These are phyloP conservation scores for Lizanozyma gosingica DNA, from an alignment of 1,139 yeast species.

Conservation along the genomic window DNA sequence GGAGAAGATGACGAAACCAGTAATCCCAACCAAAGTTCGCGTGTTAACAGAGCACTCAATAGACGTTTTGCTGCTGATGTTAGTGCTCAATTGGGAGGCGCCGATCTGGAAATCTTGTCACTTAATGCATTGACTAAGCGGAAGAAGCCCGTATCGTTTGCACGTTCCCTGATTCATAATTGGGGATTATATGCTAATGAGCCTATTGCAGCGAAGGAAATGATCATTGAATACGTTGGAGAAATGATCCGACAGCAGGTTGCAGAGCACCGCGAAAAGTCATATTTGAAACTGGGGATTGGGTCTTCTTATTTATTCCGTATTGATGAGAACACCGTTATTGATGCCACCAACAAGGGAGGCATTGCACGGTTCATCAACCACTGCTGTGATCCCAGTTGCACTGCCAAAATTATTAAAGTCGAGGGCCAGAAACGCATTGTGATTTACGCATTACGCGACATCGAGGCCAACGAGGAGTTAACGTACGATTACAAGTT, in stretches of 20 bases:
- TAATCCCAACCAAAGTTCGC: conserved; percentile 49
- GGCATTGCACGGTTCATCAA: conserved; percentile 95
- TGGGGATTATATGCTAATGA: conserved; percentile 97
- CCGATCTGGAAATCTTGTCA: conserved; percentile 73
- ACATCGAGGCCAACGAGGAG: conserved; percentile 84
- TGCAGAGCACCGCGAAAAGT: conserved; percentile 85
- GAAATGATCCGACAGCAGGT: conserved; percentile 91
- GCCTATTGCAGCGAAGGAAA: conserved; percentile 88
- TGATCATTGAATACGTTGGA: conserved; percentile 99
- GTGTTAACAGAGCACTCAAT: conserved; percentile 82
- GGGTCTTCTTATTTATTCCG: conserved; percentile 91
- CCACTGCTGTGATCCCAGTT: conserved; percentile 95
- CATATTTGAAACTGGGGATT: conserved; percentile 82
- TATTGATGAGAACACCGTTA: conserved; percentile 88
- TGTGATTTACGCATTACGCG: conserved; percentile 88
- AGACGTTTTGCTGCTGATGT: conserved; percentile 89
- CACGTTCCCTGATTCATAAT: conserved; percentile 92
- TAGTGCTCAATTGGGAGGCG: conserved; percentile 68
- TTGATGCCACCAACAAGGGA: conserved; percentile 96
- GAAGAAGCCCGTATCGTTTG: conserved; percentile 90
- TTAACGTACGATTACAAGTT: conserved; percentile 93
- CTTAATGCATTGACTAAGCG: conserved; percentile 76
- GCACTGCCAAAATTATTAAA: conserved; percentile 93
- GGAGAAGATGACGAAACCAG: conserved; percentile 5
- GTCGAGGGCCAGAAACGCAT: conserved; percentile 92